These are phyloP conservation scores for Notholithocarpus densiflorus DNA, from an alignment of 306 rosid genomes.

Conservation along the genomic window DNA sequence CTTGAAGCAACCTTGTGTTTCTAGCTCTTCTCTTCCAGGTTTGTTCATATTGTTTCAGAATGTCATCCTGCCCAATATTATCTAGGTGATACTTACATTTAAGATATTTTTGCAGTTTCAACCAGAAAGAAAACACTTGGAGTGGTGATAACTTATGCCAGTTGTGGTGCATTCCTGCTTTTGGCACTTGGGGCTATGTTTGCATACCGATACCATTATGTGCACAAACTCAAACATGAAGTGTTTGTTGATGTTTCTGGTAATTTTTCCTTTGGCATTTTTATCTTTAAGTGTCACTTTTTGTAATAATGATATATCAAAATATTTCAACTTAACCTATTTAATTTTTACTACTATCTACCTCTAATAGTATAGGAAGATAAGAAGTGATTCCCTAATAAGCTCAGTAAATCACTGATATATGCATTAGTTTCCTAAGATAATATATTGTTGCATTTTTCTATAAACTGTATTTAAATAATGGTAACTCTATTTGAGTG, in stretches of 20 bases:
- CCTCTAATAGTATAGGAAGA: not conserved
- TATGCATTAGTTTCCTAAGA: not conserved
- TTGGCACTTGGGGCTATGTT: constrained; percentile 53
- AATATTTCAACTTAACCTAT: not conserved
- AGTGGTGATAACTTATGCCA: constrained; percentile 46
- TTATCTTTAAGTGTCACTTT: not conserved
- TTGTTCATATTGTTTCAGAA: constrained; percentile 12
- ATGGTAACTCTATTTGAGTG: not conserved
- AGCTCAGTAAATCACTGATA: not conserved
- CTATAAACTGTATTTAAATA: not conserved
- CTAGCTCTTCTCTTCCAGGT: constrained; percentile 64
- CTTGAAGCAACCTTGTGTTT: constrained; percentile 69
- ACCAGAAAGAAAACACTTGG: constrained; percentile 46
- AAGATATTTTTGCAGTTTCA: constrained; percentile 49
- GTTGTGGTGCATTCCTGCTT: constrained; percentile 62
- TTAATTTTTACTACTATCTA: not conserved
- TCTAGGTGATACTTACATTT: constrained; percentile 2
- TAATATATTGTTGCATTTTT: not conserved
- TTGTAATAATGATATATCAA: not conserved
- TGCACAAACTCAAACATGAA: constrained; percentile 37
- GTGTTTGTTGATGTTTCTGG: constrained; percentile 83
- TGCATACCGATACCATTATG: constrained; percentile 42
- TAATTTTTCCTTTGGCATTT: constrained; percentile 28
- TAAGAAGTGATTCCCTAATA: not conserved
- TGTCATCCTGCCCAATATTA: constrained; percentile 4